Conservation (phyloP, 106 monocot genomes). For the Vanilla planifolia region DNA sequence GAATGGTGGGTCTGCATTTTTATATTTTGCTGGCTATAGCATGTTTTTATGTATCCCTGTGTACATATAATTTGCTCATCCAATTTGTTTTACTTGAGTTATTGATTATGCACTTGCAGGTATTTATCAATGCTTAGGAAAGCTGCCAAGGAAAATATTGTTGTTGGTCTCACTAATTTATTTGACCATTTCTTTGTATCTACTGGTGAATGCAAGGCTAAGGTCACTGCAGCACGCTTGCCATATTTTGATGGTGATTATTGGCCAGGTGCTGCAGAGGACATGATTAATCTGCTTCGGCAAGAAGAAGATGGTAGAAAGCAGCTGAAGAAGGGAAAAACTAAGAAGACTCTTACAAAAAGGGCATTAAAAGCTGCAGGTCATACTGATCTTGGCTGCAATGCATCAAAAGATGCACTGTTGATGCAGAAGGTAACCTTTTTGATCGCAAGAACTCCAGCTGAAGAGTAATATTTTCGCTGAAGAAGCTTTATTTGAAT, state of each 20-base stretch:
- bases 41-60: neutral
- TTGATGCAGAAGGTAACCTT: slow-evolving; percentile 80
- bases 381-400: slow-evolving; percentile 74
- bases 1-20: slow-evolving; percentile 52
- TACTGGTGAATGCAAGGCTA: slow-evolving; percentile 72
- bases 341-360: slow-evolving; percentile 75
- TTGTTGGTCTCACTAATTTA: slow-evolving; percentile 78
- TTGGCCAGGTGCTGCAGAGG: slow-evolving; percentile 98
- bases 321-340: slow-evolving; percentile 90
- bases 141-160: slow-evolving; percentile 81
- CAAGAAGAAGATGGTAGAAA: slow-evolving; percentile 89
- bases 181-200: slow-evolving; percentile 82
- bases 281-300: slow-evolving; percentile 85
- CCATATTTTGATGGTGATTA: slow-evolving; percentile 99
- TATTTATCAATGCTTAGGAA: slow-evolving; percentile 88
- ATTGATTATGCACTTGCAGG: slow-evolving; percentile 32
- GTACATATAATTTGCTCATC: neutral
- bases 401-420: slow-evolving; percentile 82
- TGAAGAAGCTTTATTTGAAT: too few species aligned
- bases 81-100: slow-evolving; percentile 2
- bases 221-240: slow-evolving; percentile 82
- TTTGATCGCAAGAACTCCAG: too few species aligned
- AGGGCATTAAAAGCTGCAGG: slow-evolving; percentile 95
- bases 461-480: too few species aligned
- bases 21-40: neutral